A percentile compares a stretch with the other conserved stretches of the same genome.
Conservation (phyloP, 2,329 filamentous ascomycete species). For the Acrodontium crateriforme region DNA sequence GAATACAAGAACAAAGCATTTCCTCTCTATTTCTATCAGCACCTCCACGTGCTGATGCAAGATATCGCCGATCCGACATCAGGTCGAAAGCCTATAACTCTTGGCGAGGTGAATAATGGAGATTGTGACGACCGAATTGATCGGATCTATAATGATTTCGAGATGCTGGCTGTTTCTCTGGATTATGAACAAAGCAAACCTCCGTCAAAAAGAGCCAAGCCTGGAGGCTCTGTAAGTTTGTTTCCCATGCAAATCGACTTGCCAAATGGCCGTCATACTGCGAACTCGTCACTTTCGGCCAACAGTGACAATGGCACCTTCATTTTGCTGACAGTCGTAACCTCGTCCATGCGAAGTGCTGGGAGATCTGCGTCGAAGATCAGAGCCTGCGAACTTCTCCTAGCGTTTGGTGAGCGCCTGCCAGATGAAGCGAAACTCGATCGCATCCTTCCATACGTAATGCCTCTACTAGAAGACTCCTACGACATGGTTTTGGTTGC, state of each 20-base stretch:
- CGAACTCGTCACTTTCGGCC: slow-evolving; percentile 46
- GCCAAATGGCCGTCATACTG: slow-evolving; percentile 65
- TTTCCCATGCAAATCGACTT: slow-evolving; percentile 79
- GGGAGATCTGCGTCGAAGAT: slow-evolving; percentile 77
- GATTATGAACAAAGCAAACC: slow-evolving; percentile 49
- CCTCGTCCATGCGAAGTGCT: slow-evolving; percentile 78
- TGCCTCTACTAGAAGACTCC: slow-evolving; percentile 67
- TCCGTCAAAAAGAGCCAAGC: slow-evolving; percentile 18
- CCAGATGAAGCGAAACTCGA: slow-evolving; percentile 95
- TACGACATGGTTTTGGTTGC: slow-evolving; percentile 75
- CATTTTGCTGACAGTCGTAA: slow-evolving; percentile 79
- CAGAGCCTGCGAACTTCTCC: slow-evolving; percentile 75
- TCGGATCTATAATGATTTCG: slow-evolving; percentile 83
- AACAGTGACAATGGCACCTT: slow-evolving; percentile 76
- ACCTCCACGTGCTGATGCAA: slow-evolving; percentile 95
- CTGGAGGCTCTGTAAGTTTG: slow-evolving; percentile 35
- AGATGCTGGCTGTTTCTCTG: slow-evolving; percentile 92
- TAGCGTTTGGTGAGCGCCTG: slow-evolving; percentile 80
- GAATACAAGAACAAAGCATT: slow-evolving; percentile 90
- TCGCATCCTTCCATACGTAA: slow-evolving; percentile 78
- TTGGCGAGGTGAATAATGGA: slow-evolving; percentile 56
- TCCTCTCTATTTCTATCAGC: slow-evolving; percentile 92
- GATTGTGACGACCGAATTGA: slow-evolving; percentile 92
- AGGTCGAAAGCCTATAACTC: slow-evolving; percentile 57
- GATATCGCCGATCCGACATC: slow-evolving; percentile 83